phyloP scores from a whole-genome alignment of 2,329 filamentous ascomycete species.

The Elsinoe ampelina region DNA sequence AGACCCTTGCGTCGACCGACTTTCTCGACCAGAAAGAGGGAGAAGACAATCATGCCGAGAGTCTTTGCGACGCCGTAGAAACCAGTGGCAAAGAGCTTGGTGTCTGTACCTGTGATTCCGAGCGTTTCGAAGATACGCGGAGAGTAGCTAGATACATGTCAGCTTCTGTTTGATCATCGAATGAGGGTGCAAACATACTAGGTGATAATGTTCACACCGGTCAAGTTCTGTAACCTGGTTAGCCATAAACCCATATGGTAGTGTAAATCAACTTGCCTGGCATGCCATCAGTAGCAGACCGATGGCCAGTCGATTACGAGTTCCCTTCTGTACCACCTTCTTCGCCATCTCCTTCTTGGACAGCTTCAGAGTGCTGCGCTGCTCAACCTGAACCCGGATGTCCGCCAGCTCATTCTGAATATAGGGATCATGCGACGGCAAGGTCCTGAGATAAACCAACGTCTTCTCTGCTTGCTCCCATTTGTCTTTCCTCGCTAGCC shows the following conservation, averaged over 20 bases:
- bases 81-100: slow-evolving; percentile 40
- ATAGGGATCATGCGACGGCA: slow-evolving; percentile 34
- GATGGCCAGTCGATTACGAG: slow-evolving; percentile 14
- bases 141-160: slow-evolving; percentile 20
- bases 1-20: slow-evolving; percentile 34
- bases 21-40: slow-evolving; percentile 31
- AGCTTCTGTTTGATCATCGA: too few species aligned
- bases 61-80: slow-evolving; percentile 37
- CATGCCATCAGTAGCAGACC: slow-evolving; percentile 22
- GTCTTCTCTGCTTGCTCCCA: slow-evolving; percentile 34
- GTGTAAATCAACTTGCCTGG: slow-evolving; percentile 16
- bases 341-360: slow-evolving; percentile 57
- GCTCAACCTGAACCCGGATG: slow-evolving; percentile 32
- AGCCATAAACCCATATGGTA: background rate
- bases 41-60: slow-evolving; percentile 31
- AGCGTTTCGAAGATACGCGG: slow-evolving; percentile 34
- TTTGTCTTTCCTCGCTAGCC: slow-evolving; percentile 24
- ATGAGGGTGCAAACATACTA: too few species aligned
- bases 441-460: slow-evolving; percentile 36
- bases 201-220: too few species aligned
- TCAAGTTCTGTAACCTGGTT: background rate
- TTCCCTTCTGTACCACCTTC: slow-evolving; percentile 31
- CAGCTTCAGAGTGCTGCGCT: slow-evolving; percentile 50
- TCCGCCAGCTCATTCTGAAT: slow-evolving; percentile 43
- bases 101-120: slow-evolving; percentile 35